Evolutionary conservation across 1,284 basidiomycete species (phyloP), one percentile per base, ranked within the genome.

Genomic region (Cystobasidiaceae sp.): DNA sequence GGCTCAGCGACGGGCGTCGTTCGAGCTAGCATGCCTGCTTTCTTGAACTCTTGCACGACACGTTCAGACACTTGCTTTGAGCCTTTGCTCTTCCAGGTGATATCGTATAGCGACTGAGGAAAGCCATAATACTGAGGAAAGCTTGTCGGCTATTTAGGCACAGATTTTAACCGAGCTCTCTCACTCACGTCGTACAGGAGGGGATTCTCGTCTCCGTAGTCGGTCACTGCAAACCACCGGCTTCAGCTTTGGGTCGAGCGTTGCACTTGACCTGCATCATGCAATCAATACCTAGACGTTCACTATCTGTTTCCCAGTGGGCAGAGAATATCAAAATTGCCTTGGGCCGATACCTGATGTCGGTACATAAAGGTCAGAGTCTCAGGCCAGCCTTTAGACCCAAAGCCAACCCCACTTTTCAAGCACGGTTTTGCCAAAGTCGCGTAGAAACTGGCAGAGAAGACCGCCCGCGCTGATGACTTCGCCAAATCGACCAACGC

Each of bases 321-420:
- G 87, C 87, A 70, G 85, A 87, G 77, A 89, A 88, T 0, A 89
- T 86, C 1, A 89, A 82, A 63, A 89, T 85, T 11, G 82, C 87
- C 73, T 84, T 85, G 1, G 87, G 86, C 43, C 83, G 80, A 75
- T 89, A 89, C 74, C 56, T 59, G 15, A 0, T 8, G n/a, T n/a
- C n/a, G n/a, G n/a, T n/a, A n/a, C n/a, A n/a, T n/a, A n/a, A n/a
- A 9, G 3, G 28, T 6, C n/a, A 32, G 34, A 48, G 23, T 3
- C 28, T 30, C 33, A 4, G 44, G 32, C 11, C 1, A 34, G 17
- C 8, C 15, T 4, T 8, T 3, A 11, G 1, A 45, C 4, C 27
- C 15, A 11, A 48, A 15, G 49, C 58, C 28, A 32, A 48, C 21
- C 50, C 43, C 27, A 67, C 45, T 88, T 88, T 59, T 82, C 74